Conservation (phyloP, 768 basidiomycete genomes). For the Russula vinacea region DNA sequence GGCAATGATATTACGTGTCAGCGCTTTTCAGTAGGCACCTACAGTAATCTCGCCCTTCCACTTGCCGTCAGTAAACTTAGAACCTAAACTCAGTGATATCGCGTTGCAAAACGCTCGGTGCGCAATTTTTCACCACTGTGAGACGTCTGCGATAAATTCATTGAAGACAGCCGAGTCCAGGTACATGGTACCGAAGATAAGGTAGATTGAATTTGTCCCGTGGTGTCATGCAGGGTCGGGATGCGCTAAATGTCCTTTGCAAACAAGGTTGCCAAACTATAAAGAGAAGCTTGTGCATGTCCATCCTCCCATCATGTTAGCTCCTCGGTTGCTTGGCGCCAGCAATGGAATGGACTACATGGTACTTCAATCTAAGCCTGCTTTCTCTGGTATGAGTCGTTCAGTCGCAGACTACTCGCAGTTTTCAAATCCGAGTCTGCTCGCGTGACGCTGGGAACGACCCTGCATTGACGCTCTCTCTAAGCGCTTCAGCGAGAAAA, state of each 20-base stretch:
- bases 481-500: neutral
- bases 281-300: neutral
- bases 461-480: neutral
- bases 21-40: neutral
- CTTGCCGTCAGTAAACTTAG: neutral
- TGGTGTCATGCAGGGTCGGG: neutral
- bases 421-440: no score
- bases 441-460: no score
- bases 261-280: neutral
- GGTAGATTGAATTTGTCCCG: neutral
- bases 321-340: neutral
- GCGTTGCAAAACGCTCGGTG: neutral
- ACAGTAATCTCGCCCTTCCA: neutral
- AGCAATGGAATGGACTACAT: neutral
- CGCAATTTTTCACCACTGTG: neutral
- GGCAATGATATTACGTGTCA: neutral
- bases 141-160: neutral
- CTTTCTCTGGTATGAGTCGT: neutral
- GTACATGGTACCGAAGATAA: neutral
- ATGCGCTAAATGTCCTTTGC: neutral
- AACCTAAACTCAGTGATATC: neutral
- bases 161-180: neutral
- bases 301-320: neutral
- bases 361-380: neutral
- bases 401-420: neutral